Evolutionary conservation across 2,329 filamentous ascomycete species (phyloP), one percentile per base, ranked within the genome.

Genomic region (Diplodia corticola): DNA sequence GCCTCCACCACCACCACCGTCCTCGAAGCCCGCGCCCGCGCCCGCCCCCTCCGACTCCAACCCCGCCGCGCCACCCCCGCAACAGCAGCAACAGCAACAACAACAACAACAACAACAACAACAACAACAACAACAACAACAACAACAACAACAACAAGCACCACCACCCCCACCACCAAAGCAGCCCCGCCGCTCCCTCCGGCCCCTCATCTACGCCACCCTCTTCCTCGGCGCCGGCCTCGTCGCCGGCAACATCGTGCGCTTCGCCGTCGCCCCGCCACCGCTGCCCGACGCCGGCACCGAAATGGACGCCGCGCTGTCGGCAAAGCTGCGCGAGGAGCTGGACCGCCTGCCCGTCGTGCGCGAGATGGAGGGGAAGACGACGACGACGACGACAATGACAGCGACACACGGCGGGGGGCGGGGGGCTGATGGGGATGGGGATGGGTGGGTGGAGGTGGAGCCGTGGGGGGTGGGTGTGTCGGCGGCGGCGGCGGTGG

Each of bases 331-430:
- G 33, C 44, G 44, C 20, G 40, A 46, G 46, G 54, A 60, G 35
- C 46, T 66, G 10, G 46, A 66, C 22, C 33, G 17, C 24, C 44
- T 66, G 55, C 54, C 64, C 10, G 33, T 61, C 1, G 55, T 66
- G 30, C 44, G 50, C 30, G n/a, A 40, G 33, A 22, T 60, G 13
- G 60, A 22, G n/a, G 37, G 20, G 68, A 22, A 72, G 71, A 33
- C 71, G 72, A 48, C 66, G 73, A 12, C 71, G 73, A 48, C 24
- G 13, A 13, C 44, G 69, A n/a, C 72, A 71, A 30, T 72, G 73
- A 46, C 65, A 73, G 17, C 71, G 73, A 17, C 3, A 6, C 7
- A n/a, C n/a, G n/a, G n/a, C n/a, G n/a, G n/a, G n/a, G n/a, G n/a
- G n/a, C n/a, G n/a, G n/a, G n/a, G n/a, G n/a, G n/a, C n/a, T n/a